Conservation (phyloP, 208 protist species). For the Crithidia expoeki region DNA sequence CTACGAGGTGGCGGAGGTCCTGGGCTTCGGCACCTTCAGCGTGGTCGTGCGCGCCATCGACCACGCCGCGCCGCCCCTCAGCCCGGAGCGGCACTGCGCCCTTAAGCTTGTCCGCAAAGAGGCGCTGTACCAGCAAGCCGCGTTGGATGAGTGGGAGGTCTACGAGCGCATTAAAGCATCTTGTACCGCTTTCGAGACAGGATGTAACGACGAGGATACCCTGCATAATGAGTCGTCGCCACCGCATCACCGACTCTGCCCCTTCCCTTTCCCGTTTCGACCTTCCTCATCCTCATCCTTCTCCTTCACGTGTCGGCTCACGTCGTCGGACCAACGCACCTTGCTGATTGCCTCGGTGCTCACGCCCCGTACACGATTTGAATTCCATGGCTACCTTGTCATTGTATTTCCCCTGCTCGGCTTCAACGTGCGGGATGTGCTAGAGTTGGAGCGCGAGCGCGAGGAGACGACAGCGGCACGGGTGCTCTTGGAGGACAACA, state of each 20-base stretch:
- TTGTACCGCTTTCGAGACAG: slow-evolving; percentile 5
- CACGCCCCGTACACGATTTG: slow-evolving; percentile 39
- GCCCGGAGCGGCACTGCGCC: slow-evolving; percentile 36
- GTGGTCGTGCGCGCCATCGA: slow-evolving; percentile 84
- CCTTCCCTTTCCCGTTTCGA: neutral
- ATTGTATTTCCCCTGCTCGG: slow-evolving; percentile 64
- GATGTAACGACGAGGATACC: neutral
- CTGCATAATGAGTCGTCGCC: neutral
- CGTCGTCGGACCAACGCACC: slow-evolving; percentile 17
- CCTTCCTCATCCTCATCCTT: neutral
- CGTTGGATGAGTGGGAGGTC: slow-evolving; percentile 49
- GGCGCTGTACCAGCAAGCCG: slow-evolving; percentile 48
- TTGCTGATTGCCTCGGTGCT: slow-evolving; percentile 17
- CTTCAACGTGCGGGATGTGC: slow-evolving; percentile 64
- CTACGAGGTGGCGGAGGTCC: slow-evolving; percentile 74
- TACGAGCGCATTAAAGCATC: slow-evolving; percentile 41
- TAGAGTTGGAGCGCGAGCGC: slow-evolving; percentile 41
- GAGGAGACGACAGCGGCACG: slow-evolving; percentile 6
- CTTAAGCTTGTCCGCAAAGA: slow-evolving; percentile 36
- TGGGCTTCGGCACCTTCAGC: slow-evolving; percentile 87
- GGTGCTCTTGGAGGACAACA: too few species aligned
- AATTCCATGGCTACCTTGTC: slow-evolving; percentile 61
- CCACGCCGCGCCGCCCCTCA: slow-evolving; percentile 52
- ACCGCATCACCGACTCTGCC: neutral
- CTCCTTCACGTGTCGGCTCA: slow-evolving; percentile 5